Evolutionary conservation across 208 protist genomes (phyloP).

Genomic region (Angomonas ambiguus): DNA sequence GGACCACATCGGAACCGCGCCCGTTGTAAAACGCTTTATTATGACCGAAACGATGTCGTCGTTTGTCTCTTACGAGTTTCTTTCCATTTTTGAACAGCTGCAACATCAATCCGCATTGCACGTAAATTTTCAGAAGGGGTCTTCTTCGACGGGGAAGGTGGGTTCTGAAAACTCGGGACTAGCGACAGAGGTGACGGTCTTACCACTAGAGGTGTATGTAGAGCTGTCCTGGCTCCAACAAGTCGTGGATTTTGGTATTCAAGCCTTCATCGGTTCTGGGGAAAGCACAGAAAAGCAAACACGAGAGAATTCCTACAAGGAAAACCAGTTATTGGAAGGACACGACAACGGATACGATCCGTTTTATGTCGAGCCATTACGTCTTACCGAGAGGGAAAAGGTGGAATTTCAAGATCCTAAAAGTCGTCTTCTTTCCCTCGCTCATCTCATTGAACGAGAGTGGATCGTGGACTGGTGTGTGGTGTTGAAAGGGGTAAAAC

Average conservation of each 20-base stretch:
- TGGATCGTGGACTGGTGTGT: constrained; percentile 28
- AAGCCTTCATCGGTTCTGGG: neutral
- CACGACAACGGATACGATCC: neutral
- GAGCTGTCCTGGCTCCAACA: constrained; percentile 4
- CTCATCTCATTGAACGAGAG: constrained; percentile 21
- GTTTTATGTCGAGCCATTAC: neutral
- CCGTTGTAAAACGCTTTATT: neutral
- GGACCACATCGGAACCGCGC: neutral
- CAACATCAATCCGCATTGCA: neutral
- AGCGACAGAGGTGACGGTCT: neutral
- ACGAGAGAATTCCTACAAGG: neutral
- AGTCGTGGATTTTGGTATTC: constrained; percentile 2
- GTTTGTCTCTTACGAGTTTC: neutral
- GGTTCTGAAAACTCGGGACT: neutral
- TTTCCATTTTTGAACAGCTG: neutral
- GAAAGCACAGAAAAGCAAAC: neutral
- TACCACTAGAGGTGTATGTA: constrained; percentile 5
- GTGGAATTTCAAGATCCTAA: constrained; percentile 11
- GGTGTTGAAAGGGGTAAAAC: constrained; percentile 10
- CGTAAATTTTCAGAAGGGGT: neutral
- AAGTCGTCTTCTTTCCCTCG: constrained; percentile 13
- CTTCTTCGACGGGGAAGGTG: neutral
- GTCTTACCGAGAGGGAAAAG: constrained; percentile 8
- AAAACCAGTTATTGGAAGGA: neutral
- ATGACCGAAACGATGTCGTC: neutral